Conservation (phyloP, 139 green algal genomes). For the Chlorella sp. region DNA sequence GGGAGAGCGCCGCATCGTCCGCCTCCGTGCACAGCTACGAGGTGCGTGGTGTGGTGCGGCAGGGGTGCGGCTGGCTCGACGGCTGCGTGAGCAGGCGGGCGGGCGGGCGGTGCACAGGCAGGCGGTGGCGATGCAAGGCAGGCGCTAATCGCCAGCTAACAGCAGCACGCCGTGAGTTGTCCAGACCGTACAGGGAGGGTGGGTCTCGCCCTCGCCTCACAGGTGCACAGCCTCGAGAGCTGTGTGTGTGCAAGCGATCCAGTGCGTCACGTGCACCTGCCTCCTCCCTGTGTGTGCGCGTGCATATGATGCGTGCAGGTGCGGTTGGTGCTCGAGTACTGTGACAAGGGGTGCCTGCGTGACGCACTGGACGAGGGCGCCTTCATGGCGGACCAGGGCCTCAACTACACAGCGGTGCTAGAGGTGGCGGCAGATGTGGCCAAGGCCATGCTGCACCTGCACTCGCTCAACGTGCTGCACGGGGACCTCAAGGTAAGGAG, state of each 20-base stretch:
- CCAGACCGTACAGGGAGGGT: too few species aligned
- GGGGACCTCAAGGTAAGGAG: slow-evolving; percentile 39
- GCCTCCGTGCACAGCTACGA: not conserved
- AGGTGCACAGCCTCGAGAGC: too few species aligned
- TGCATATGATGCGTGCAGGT: too few species aligned
- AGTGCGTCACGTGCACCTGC: not conserved
- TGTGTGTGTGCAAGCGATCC: not conserved
- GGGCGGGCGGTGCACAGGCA: too few species aligned
- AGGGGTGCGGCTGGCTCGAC: too few species aligned
- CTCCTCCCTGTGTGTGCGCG: not conserved
- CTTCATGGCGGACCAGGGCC: slow-evolving; percentile 17
- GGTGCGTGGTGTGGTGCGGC: too few species aligned
- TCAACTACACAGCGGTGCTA: slow-evolving; percentile 43
- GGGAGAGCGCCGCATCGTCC: too few species aligned
- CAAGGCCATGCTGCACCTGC: slow-evolving; percentile 51
- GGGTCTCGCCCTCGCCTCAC: too few species aligned
- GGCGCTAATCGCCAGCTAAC: too few species aligned
- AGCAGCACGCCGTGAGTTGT: too few species aligned
- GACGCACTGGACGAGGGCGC: slow-evolving; percentile 23
- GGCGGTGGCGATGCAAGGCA: too few species aligned
- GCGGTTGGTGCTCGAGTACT: slow-evolving; percentile 37
- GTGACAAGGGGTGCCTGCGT: slow-evolving; percentile 32
- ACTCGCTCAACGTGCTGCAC: slow-evolving; percentile 46
- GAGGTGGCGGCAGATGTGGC: slow-evolving; percentile 50
- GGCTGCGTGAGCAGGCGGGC: too few species aligned